Percentiles rank a stretch among this genome's conserved stretches.
Conservation (phyloP, 2,329 filamentous ascomycete species). For the Coniochaeta prunicola region DNA sequence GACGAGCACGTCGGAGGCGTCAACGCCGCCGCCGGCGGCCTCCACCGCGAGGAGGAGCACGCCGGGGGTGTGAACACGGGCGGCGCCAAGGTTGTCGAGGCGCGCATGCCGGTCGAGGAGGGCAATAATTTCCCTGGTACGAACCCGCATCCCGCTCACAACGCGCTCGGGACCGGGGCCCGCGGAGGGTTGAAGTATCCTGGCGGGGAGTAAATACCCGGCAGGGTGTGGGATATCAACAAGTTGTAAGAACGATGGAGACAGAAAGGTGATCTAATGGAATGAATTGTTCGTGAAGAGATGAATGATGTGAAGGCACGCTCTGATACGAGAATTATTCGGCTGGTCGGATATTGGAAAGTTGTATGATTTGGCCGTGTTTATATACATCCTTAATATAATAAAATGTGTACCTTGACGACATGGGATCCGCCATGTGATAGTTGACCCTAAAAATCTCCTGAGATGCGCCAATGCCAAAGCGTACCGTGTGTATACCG, state of each 20-base stretch:
- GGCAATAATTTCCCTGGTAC: constrained; percentile 13
- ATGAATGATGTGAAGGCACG: too few species aligned
- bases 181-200: constrained; percentile 1
- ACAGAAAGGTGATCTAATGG: too few species aligned
- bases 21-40: not conserved
- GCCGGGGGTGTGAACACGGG: not conserved
- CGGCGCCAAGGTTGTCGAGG: constrained; percentile 1
- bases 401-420: too few species aligned
- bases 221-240: too few species aligned
- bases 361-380: too few species aligned
- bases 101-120: constrained; percentile 6
- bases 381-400: too few species aligned
- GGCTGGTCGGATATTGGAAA: too few species aligned
- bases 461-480: not conserved
- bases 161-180: constrained; percentile 2
- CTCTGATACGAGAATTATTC: too few species aligned
- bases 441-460: too few species aligned
- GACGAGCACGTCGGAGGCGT: not conserved
- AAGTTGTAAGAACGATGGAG: too few species aligned
- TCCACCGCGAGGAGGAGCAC: not conserved
- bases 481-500: not conserved
- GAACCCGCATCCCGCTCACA: constrained; percentile 10
- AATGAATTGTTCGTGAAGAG: too few species aligned
- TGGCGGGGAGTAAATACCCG: not conserved
- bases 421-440: too few species aligned